A percentile compares a stretch with the other conserved stretches of the same genome.
phyloP scores from a whole-genome alignment of 495 filamentous ascomycete species.

The Thozetella sp. region DNA sequence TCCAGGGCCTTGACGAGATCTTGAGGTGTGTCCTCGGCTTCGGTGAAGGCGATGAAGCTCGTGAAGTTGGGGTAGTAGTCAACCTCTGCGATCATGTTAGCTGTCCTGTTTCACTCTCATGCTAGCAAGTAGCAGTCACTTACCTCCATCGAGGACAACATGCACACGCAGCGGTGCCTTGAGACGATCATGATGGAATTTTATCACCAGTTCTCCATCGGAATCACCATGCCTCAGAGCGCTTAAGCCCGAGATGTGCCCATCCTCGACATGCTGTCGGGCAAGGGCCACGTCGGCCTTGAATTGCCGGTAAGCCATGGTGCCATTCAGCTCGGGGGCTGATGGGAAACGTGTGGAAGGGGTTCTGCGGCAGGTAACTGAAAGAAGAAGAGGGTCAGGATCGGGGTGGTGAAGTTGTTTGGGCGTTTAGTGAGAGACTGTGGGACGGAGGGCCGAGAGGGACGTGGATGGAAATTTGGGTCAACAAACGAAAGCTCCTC shows the following conservation, averaged over 20 bases:
- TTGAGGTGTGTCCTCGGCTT: constrained; percentile 40
- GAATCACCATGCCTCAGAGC: constrained; percentile 16
- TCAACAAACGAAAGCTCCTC: no score
- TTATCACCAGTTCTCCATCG: constrained; percentile 29
- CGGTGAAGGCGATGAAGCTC: constrained; percentile 60
- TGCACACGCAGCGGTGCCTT: constrained; percentile 17
- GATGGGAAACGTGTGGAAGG: no score
- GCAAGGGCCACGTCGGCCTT: constrained; percentile 27
- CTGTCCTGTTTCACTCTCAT: background rate
- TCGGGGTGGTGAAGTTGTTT: no score
- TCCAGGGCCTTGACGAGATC: constrained; percentile 8
- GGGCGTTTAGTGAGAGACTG: no score
- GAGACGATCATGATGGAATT: constrained; percentile 17
- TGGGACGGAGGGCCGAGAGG: no score
- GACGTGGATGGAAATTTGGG: no score
- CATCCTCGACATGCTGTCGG: constrained; percentile 20
- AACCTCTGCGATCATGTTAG: constrained; percentile 42
- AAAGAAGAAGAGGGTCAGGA: no score
- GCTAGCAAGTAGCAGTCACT: background rate
- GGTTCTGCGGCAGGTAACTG: no score
- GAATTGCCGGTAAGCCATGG: constrained; percentile 33
- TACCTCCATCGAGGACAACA: constrained; percentile 5
- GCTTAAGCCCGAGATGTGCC: constrained; percentile 17
- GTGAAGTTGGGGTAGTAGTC: constrained; percentile 67
- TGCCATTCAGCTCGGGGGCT: background rate